These are phyloP conservation scores for Tulasnella sp. DNA, from an alignment of 768 basidiomycete genomes.

Conservation along the genomic window DNA sequence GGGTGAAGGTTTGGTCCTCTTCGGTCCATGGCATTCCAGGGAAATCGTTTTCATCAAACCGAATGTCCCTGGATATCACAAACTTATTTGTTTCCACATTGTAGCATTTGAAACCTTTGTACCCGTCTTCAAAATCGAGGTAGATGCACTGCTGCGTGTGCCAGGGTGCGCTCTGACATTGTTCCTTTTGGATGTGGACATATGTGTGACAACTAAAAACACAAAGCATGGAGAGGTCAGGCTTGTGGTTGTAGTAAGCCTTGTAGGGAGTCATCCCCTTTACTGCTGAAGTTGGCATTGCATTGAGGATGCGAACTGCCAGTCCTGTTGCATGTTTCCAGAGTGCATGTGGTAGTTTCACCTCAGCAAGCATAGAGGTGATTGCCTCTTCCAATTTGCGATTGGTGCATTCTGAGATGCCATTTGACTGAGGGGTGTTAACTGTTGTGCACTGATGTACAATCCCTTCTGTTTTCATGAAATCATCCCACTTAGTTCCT, in stretches of 20 bases:
- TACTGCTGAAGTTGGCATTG: not conserved
- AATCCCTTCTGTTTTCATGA: slow-evolving; percentile 12
- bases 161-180: not conserved
- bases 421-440: slow-evolving; percentile 15
- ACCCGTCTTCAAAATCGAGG: slow-evolving; percentile 30
- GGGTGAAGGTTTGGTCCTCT: not conserved
- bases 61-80: not conserved
- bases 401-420: slow-evolving; percentile 11
- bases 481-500: slow-evolving; percentile 3
- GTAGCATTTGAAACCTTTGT: slow-evolving; percentile 31
- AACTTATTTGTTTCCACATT: slow-evolving; percentile 17
- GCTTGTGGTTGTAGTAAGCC: not conserved
- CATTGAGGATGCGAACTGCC: not conserved
- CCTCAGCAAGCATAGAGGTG: not conserved
- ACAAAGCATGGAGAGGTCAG: not conserved
- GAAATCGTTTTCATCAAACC: not conserved
- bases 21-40: not conserved
- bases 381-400: not conserved
- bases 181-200: not conserved
- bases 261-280: not conserved
- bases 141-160: slow-evolving; percentile 28
- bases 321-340: not conserved
- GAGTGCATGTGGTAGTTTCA: not conserved
- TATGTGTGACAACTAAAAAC: not conserved
- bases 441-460: slow-evolving; percentile 7